These are phyloP conservation scores for Pythium volutum DNA, from an alignment of 352 stramenopile species.

Conservation along the genomic window DNA sequence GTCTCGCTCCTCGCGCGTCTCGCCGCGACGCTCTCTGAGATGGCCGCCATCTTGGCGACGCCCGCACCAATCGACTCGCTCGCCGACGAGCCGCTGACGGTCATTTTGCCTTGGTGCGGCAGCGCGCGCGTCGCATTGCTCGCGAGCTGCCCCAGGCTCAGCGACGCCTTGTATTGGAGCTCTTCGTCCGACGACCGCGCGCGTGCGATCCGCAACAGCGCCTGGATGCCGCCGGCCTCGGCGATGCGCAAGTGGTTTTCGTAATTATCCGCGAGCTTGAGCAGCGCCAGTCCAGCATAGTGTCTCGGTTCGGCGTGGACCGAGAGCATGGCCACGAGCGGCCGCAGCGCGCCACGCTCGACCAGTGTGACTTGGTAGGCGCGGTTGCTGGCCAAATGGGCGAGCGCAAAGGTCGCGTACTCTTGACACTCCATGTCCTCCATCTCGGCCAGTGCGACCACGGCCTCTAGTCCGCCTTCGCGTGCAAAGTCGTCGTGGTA, in stretches of 20 bases:
- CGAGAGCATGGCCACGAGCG: constrained; percentile 96
- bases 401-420: constrained; percentile 94
- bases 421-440: constrained; percentile 96
- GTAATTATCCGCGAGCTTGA: constrained; percentile 98
- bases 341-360: constrained; percentile 86
- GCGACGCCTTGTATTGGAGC: constrained; percentile 94
- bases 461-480: constrained; percentile 85
- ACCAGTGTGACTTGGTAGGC: constrained; percentile 93
- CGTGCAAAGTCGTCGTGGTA: constrained; percentile 90
- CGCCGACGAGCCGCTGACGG: constrained; percentile 25
- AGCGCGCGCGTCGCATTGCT: constrained; percentile 87
- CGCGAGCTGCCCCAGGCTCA: constrained; percentile 91
- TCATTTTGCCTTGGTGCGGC: constrained; percentile 54
- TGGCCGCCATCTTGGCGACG: constrained; percentile 74
- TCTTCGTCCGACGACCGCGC: constrained; percentile 91
- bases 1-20: constrained; percentile 70
- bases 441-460: constrained; percentile 89
- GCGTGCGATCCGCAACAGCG: constrained; percentile 90
- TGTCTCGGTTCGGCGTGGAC: constrained; percentile 92
- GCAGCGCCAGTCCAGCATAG: constrained; percentile 94
- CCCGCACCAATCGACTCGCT: constrained; percentile 60
- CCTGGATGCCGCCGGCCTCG: constrained; percentile 94
- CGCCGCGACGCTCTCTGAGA: constrained; percentile 64
- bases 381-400: constrained; percentile 93
- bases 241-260: constrained; percentile 96